Evolutionary conservation across 306 rosid species (phyloP), one percentile per base, ranked within the genome.

Genomic region (Prunus campanulata): DNA sequence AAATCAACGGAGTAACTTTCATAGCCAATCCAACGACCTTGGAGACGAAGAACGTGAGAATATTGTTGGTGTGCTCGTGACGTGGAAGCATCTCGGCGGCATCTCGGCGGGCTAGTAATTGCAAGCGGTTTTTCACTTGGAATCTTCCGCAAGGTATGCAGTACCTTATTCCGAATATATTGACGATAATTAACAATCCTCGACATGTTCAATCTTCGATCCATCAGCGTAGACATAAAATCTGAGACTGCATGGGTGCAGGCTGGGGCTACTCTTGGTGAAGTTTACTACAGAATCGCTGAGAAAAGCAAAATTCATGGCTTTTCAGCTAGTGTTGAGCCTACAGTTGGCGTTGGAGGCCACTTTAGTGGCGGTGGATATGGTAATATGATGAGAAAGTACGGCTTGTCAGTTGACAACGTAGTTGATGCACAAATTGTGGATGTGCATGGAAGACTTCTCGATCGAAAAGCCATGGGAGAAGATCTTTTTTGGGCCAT

Each of bases 401-500:
- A 62, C 67, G 67, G 67, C 11, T 62, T 62, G 67, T 62, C 67
- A 29, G 44, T 62, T 25, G 67, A 62, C 44, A 62, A 62, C 44
- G 13, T 62, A 11, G n/a, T 27, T 8, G 67, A 62, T 29, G 67
- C 67, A 13, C 44, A 62, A 62, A 27, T 62, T 13, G 44, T 62
- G 12, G 67, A 62, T 29, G 67, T 62, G 46, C 67, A 15, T 14
- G 67, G 67, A 62, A 62, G 67, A 29, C 67, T 62, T 27, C 19
- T 62, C 2, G 67, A 62, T 15, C 18, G 67, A 62, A 62, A 62
- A 62, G 27, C 67, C 16, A 62, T 62, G 67, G 67, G 67, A 62
- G 67, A 62, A 29, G 67, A 62, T 35, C 67, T 62, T 18, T 62
- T 62, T 29, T 62, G 67, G 67, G 67, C 67, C 46, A 62, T 62